Percentiles rank a stretch among this genome's conserved stretches.
Conservation (phyloP, 257 asterid genomes). For the Echites panduratus region DNA sequence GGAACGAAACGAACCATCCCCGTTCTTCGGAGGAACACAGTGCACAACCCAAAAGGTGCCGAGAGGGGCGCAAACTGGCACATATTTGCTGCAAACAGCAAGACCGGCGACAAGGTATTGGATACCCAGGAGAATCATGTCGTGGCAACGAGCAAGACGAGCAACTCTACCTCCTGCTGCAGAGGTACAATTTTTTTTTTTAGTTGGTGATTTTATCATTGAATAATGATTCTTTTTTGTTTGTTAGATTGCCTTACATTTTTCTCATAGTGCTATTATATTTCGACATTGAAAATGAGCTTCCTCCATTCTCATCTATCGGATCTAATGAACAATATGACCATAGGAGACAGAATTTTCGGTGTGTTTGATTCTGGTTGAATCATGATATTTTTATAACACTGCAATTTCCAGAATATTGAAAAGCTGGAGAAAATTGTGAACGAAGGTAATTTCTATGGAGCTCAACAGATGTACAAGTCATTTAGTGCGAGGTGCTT, state of each 20-base stretch:
- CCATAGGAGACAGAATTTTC: background rate
- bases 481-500: constrained; percentile 76
- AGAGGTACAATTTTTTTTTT: constrained; percentile 38
- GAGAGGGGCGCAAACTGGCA: background rate
- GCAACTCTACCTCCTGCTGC: constrained; percentile 56
- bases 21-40: too few species aligned
- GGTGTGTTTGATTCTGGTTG: background rate
- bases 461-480: constrained; percentile 97
- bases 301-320: background rate
- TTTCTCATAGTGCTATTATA: background rate
- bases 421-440: constrained; percentile 70
- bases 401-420: constrained; percentile 46
- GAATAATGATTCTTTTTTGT: background rate
- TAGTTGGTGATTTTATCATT: background rate
- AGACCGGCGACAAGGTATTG: background rate
- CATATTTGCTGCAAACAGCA: background rate
- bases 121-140: constrained; percentile 34
- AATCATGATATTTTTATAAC: background rate
- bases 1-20: too few species aligned
- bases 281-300: background rate
- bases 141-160: constrained; percentile 65
- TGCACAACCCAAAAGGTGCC: background rate
- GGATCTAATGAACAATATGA: background rate
- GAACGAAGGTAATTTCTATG: constrained; percentile 83
- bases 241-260: background rate